Percentiles rank a stretch among this genome's conserved stretches.
Evolutionary conservation across 768 basidiomycete genomes (phyloP).

Genomic region (Hygrophorus pudorinus): DNA sequence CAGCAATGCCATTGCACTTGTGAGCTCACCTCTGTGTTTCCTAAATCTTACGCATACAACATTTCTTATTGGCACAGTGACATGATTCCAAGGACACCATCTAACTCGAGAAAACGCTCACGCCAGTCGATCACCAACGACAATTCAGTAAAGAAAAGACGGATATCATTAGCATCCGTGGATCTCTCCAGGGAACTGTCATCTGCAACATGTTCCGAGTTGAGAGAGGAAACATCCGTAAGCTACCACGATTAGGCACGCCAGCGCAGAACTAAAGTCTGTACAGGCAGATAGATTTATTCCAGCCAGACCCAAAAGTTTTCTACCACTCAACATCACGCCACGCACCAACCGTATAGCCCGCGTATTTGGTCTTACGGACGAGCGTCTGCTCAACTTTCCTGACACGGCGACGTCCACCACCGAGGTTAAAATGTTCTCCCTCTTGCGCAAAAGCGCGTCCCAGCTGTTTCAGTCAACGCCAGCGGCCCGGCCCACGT

Average conservation of each 20-base stretch:
- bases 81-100: too few species aligned
- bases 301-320: constrained; percentile 36
- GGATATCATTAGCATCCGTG: neutral
- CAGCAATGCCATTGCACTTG: too few species aligned
- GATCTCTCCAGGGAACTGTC: neutral
- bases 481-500: constrained; percentile 23
- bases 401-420: constrained; percentile 25
- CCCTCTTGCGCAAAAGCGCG: constrained; percentile 41
- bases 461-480: constrained; percentile 36
- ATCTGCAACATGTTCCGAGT: neutral
- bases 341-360: constrained; percentile 62
- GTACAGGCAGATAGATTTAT: constrained; percentile 54
- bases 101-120: too few species aligned
- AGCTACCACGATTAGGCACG: too few species aligned
- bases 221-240: too few species aligned
- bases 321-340: constrained; percentile 48
- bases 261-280: too few species aligned
- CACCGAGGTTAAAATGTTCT: constrained; percentile 30
- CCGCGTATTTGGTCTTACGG: constrained; percentile 48
- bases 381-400: constrained; percentile 46
- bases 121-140: too few species aligned
- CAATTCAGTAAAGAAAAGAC: too few species aligned
- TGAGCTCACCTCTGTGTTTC: too few species aligned
- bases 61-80: too few species aligned
- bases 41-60: too few species aligned